A percentile compares a stretch with the other conserved stretches of the same genome.
These are phyloP conservation scores for Fusarium sp. DNA, from an alignment of 2,329 filamentous ascomycete species.

Conservation along the genomic window DNA sequence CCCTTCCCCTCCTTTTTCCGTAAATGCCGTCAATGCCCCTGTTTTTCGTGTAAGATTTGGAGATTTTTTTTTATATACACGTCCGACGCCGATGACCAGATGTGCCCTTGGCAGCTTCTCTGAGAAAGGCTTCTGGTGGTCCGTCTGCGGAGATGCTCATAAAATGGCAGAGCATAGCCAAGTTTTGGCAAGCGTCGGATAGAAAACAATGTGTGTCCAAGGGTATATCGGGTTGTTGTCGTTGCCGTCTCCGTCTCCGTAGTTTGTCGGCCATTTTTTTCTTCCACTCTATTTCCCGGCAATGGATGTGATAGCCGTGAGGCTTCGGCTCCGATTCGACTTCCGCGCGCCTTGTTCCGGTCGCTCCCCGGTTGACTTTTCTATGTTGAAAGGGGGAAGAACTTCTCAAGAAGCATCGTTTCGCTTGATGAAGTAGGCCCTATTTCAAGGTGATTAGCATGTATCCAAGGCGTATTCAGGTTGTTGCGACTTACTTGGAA, in stretches of 20 bases:
- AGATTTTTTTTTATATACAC: conserved; percentile 41
- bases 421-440: conserved; percentile 67
- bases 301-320: conserved; percentile 11
- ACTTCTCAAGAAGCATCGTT: conserved; percentile 54
- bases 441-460: conserved; percentile 40
- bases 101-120: conserved; percentile 7
- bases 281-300: conserved; percentile 15
- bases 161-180: conserved; percentile 3
- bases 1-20: not conserved
- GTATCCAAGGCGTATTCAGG: not conserved
- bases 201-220: conserved; percentile 24
- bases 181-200: conserved; percentile 23
- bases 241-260: conserved; percentile 16
- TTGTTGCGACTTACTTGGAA: conserved; percentile 64
- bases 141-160: conserved; percentile 12
- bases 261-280: conserved; percentile 3
- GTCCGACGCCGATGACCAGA: conserved; percentile 25
- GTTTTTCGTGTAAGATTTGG: conserved; percentile 32
- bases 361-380: conserved; percentile 11
- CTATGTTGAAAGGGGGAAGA: conserved; percentile 1
- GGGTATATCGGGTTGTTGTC: conserved; percentile 25
- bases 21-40: conserved; percentile 23
- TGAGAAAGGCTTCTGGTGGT: not conserved
- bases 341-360: conserved; percentile 11
- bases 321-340: conserved; percentile 16